Conservation (phyloP, 768 basidiomycete species). For the Russula sp. region DNA sequence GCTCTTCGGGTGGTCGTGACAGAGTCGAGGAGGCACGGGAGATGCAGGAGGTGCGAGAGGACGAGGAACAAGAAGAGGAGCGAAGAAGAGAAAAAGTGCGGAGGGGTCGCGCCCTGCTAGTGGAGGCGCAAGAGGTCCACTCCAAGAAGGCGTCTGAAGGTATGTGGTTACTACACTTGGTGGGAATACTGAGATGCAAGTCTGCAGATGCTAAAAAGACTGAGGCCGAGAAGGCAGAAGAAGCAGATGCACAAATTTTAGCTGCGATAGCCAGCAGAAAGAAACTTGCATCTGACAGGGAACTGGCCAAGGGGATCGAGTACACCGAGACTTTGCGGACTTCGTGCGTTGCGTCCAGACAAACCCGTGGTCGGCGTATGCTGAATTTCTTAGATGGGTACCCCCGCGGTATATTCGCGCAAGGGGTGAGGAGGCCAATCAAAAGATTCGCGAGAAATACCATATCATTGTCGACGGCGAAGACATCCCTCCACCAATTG, state of each 20-base stretch:
- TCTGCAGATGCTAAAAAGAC: constrained; percentile 77
- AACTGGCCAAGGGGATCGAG: constrained; percentile 86
- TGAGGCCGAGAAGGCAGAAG: constrained; percentile 74
- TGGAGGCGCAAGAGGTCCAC: constrained; percentile 96
- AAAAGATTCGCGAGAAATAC: constrained; percentile 76
- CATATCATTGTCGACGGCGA: constrained; percentile 96
- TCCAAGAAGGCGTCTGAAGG: constrained; percentile 76
- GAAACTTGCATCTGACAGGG: constrained; percentile 88
- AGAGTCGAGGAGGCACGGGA: constrained; percentile 45
- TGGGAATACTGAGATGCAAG: background rate
- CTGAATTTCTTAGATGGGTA: constrained; percentile 61
- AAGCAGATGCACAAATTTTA: constrained; percentile 85
- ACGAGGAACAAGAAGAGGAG: constrained; percentile 78
- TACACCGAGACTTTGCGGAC: constrained; percentile 84
- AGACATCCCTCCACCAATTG: constrained; percentile 88
- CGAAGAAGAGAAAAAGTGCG: constrained; percentile 63
- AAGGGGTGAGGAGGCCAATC: constrained; percentile 60
- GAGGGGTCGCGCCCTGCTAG: constrained; percentile 78
- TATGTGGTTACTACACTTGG: constrained; percentile 30
- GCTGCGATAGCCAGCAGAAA: constrained; percentile 86
- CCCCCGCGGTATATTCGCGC: constrained; percentile 81
- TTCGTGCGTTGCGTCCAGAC: constrained; percentile 48
- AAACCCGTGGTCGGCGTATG: background rate
- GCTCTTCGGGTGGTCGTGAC: constrained; percentile 49
- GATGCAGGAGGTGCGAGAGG: constrained; percentile 56